Percentiles rank a stretch among this genome's conserved stretches.
These are phyloP conservation scores for Plasmodium knowlesi DNA, from an alignment of 169 alveolate species.

Conservation along the genomic window DNA sequence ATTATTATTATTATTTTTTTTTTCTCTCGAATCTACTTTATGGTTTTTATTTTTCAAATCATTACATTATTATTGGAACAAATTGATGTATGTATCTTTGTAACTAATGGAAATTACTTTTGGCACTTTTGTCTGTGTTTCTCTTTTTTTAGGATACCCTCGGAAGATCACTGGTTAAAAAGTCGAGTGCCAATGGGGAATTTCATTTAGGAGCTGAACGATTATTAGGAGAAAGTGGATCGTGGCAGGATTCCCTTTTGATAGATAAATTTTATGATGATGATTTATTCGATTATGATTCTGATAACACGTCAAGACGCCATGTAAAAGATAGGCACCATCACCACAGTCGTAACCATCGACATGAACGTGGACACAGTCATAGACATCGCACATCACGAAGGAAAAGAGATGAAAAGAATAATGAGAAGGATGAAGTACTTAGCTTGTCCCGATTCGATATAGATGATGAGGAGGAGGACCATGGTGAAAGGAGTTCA, in stretches of 20 bases:
- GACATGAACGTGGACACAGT: neutral
- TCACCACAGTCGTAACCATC: neutral
- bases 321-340: neutral
- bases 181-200: neutral
- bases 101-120: neutral
- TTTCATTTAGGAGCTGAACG: neutral
- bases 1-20: too few relatives aligned
- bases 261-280: neutral
- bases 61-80: neutral
- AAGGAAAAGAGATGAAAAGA: neutral
- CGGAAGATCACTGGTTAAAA: neutral
- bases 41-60: neutral
- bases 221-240: neutral
- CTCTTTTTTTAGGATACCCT: neutral
- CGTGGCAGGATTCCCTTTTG: neutral
- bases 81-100: neutral
- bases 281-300: neutral
- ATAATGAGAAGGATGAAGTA: neutral
- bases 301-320: neutral
- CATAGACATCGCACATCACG: neutral
- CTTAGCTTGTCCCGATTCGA: neutral
- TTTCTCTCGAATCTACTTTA: neutral
- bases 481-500: neutral
- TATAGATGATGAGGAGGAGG: neutral
- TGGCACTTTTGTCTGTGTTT: neutral